These are phyloP conservation scores for Tuber indicum DNA, from an alignment of 495 filamentous ascomycete genomes.

Conservation along the genomic window DNA sequence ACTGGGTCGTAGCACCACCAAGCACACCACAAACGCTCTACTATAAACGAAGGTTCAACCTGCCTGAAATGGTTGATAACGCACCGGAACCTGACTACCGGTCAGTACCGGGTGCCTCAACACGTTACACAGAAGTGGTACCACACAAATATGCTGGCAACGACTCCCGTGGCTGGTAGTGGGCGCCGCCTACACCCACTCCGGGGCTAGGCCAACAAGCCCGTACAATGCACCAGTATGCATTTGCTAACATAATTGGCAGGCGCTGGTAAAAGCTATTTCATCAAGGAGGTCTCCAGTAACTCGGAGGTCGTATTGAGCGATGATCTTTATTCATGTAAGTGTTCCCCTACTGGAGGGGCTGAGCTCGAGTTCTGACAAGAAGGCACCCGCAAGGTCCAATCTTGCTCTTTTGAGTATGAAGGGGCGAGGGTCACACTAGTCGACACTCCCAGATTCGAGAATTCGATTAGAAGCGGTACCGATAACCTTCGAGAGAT, in stretches of 20 bases:
- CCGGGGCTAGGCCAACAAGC: neutral
- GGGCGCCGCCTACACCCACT: too few relatives aligned
- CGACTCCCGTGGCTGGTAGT: neutral
- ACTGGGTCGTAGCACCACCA: too few relatives aligned
- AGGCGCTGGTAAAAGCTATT: slow-evolving; percentile 46
- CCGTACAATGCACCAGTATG: neutral
- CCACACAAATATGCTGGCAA: neutral
- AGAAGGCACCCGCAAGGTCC: slow-evolving; percentile 29
- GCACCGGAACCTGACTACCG: too few relatives aligned
- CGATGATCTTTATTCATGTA: slow-evolving; percentile 30
- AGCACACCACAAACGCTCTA: too few relatives aligned
- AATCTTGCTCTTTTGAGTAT: slow-evolving; percentile 11
- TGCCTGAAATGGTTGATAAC: too few relatives aligned
- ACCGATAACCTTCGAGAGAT: slow-evolving; percentile 42
- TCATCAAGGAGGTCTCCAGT: slow-evolving; percentile 40
- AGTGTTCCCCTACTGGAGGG: neutral
- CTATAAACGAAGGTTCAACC: too few relatives aligned
- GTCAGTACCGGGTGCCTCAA: too few relatives aligned
- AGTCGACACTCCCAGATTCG: slow-evolving; percentile 51
- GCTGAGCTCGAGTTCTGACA: neutral
- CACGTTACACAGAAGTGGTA: too few relatives aligned
- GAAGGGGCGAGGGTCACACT: slow-evolving; percentile 40
- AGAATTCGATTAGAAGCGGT: slow-evolving; percentile 47
- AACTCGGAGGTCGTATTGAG: slow-evolving; percentile 26
- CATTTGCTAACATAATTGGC: neutral